Evolutionary conservation across 192 early-diverging fungal genomes (phyloP).

Genomic region (Umbelopsis ramanniana): DNA sequence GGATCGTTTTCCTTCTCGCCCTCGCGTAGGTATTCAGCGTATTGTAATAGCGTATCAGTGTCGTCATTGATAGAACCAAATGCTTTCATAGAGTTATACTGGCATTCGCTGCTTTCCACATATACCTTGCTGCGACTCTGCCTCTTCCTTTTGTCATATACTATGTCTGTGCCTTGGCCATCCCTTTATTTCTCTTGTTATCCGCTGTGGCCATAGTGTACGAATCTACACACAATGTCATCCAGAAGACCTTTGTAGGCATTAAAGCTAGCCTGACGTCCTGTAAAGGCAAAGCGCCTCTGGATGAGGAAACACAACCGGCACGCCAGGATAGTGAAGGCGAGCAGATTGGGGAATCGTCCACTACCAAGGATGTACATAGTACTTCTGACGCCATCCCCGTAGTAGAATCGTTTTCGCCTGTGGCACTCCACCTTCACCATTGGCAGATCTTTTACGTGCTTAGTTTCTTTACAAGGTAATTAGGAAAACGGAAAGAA

Average conservation of each 20-base stretch:
- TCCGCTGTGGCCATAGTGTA: slow-evolving; percentile 39
- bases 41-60: not conserved
- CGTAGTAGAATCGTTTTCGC: not conserved
- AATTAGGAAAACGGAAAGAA: not conserved
- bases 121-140: slow-evolving; percentile 46
- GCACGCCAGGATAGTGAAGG: not conserved
- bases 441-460: slow-evolving; percentile 88
- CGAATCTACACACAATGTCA: slow-evolving; percentile 27
- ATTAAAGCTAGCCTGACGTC: not conserved
- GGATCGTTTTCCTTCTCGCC: slow-evolving; percentile 62
- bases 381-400: not conserved
- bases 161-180: slow-evolving; percentile 49
- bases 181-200: slow-evolving; percentile 46
- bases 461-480: slow-evolving; percentile 75
- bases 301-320: not conserved
- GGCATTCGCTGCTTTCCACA: slow-evolving; percentile 63
- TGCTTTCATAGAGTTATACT: slow-evolving; percentile 47
- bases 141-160: slow-evolving; percentile 45
- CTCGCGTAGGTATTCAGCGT: slow-evolving; percentile 35
- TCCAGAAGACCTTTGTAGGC: not conserved
- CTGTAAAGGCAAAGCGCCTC: not conserved
- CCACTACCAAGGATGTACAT: not conserved
- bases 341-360: not conserved
- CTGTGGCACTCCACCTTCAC: slow-evolving; percentile 66
- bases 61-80: not conserved